Evolutionary conservation across 2,329 filamentous ascomycete genomes (phyloP).

Genomic region (Stemphylium vesicarium): DNA sequence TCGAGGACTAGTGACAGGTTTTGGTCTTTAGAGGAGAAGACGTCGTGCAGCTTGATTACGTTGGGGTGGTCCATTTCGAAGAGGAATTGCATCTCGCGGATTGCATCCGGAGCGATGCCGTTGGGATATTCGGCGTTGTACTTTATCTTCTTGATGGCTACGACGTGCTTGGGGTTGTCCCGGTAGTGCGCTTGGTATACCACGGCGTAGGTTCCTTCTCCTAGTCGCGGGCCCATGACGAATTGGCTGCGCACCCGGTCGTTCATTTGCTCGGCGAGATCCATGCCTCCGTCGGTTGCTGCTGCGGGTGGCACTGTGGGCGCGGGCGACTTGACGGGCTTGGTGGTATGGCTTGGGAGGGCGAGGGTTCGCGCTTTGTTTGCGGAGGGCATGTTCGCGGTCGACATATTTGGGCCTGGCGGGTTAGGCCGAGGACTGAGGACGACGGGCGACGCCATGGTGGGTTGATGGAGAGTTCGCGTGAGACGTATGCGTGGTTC

Average conservation of each 20-base stretch:
- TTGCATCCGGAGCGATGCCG: conserved; percentile 90
- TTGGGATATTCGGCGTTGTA: conserved; percentile 84
- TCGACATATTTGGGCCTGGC: conserved; percentile 21
- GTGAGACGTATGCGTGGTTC: neutral
- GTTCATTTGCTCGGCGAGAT: conserved; percentile 58
- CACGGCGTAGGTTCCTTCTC: conserved; percentile 95
- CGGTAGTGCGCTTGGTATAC: conserved; percentile 88
- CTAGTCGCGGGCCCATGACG: conserved; percentile 88
- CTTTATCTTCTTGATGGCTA: conserved; percentile 95
- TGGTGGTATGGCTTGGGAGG: conserved; percentile 34
- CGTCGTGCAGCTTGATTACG: conserved; percentile 89
- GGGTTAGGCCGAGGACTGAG: conserved; percentile 38
- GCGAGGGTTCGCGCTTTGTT: conserved; percentile 44
- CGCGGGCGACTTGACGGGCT: conserved; percentile 19
- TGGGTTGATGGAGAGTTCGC: neutral
- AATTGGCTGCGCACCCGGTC: conserved; percentile 76
- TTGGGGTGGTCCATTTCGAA: conserved; percentile 95
- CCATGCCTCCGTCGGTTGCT: conserved; percentile 29
- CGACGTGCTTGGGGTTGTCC: conserved; percentile 71
- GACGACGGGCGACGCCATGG: conserved; percentile 36
- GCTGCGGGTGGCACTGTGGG: conserved; percentile 20
- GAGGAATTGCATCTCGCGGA: conserved; percentile 94
- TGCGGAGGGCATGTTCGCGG: conserved; percentile 13
- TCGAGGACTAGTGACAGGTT: conserved; percentile 96
- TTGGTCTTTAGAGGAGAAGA: conserved; percentile 95